A percentile compares a stretch with the other conserved stretches of the same genome.
These are phyloP conservation scores for Trametes hirsuta DNA, from an alignment of 1,284 basidiomycete species.

Conservation along the genomic window DNA sequence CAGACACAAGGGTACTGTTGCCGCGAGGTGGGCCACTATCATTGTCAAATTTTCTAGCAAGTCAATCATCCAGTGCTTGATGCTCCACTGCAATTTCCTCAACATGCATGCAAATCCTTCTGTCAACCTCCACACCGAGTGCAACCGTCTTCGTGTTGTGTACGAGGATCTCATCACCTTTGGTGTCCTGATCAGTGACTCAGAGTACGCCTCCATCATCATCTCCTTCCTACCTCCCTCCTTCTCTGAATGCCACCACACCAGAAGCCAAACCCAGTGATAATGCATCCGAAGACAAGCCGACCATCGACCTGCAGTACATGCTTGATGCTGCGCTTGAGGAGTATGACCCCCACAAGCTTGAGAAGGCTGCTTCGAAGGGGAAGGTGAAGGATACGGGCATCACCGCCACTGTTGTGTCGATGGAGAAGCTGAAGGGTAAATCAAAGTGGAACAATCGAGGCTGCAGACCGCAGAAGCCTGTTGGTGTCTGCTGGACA, in stretches of 20 bases:
- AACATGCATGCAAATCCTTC: constrained; percentile 6
- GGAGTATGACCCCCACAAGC: too few species aligned
- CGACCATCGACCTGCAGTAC: too few species aligned
- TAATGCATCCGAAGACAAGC: too few species aligned
- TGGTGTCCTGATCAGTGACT: constrained; percentile 5
- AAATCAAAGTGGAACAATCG: too few species aligned
- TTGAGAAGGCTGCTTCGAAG: too few species aligned
- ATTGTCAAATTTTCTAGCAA: constrained; percentile 1
- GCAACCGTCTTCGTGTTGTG: constrained; percentile 7
- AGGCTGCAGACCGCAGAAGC: too few species aligned
- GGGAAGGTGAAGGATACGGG: too few species aligned
- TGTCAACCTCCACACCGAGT: constrained; percentile 5
- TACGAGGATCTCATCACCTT: constrained; percentile 12
- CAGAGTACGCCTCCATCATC: constrained; percentile 12
- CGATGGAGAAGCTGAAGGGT: too few species aligned
- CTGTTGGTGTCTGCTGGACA: too few species aligned
- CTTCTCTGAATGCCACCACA: not conserved
- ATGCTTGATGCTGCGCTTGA: too few species aligned
- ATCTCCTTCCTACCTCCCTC: constrained; percentile 10
- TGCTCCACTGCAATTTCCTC: constrained; percentile 9
- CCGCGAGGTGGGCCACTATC: constrained; percentile 10
- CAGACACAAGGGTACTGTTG: constrained; percentile 8
- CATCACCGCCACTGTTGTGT: too few species aligned
- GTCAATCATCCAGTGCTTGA: not conserved
- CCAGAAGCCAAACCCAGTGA: too few species aligned